phyloP scores from a whole-genome alignment of 164 flowering plant genomes.

The Liquidambar formosana region DNA sequence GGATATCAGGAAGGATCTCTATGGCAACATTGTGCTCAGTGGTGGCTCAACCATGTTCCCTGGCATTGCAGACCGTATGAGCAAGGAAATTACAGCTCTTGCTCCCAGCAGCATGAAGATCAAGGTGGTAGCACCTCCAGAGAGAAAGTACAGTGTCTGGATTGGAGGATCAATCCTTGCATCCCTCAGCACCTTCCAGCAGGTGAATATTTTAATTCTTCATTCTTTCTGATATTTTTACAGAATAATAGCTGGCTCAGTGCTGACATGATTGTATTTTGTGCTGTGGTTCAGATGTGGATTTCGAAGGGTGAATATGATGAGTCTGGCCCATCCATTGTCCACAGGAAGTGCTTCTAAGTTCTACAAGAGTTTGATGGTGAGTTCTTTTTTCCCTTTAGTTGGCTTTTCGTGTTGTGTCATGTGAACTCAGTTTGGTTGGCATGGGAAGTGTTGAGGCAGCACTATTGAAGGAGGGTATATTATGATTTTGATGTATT shows the following conservation, averaged over 20 bases:
- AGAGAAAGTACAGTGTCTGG: slow-evolving; percentile 58
- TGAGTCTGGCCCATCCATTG: slow-evolving; percentile 53
- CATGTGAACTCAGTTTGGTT: slow-evolving; percentile 28
- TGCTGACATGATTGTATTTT: slow-evolving; percentile 5
- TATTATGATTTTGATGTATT: slow-evolving; percentile 16
- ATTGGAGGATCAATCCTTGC: slow-evolving; percentile 53
- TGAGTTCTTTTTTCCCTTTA: slow-evolving; percentile 30
- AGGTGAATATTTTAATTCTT: slow-evolving; percentile 20
- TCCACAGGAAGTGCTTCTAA: slow-evolving; percentile 57
- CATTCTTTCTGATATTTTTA: neutral
- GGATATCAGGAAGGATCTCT: slow-evolving; percentile 50
- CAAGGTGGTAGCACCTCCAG: slow-evolving; percentile 51
- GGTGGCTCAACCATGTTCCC: slow-evolving; percentile 59
- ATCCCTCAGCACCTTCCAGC: slow-evolving; percentile 55
- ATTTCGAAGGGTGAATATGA: slow-evolving; percentile 54
- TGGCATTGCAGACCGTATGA: slow-evolving; percentile 55
- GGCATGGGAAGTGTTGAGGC: slow-evolving; percentile 20
- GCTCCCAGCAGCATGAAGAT: slow-evolving; percentile 58
- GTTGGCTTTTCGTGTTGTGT: slow-evolving; percentile 40
- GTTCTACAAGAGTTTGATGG: slow-evolving; percentile 22
- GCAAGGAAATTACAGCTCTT: slow-evolving; percentile 53
- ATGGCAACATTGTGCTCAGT: slow-evolving; percentile 56
- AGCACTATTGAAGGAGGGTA: slow-evolving; percentile 14
- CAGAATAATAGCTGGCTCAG: neutral
- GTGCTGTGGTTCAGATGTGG: slow-evolving; percentile 38